phyloP scores from a whole-genome alignment of 345 rosid genomes.

The Litchi chinensis region DNA sequence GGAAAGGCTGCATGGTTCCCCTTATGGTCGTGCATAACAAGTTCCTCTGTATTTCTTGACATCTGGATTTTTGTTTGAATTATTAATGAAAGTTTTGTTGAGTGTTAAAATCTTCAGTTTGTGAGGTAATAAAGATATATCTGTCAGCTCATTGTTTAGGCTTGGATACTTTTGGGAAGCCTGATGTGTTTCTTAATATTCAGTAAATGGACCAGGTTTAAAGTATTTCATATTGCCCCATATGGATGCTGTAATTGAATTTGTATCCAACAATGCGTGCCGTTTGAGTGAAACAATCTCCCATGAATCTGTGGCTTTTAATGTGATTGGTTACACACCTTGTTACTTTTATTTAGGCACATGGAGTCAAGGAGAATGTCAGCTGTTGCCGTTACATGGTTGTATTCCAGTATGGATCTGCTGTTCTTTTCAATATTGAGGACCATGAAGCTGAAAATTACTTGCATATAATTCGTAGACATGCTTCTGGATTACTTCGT shows the following conservation, averaged over 20 bases:
- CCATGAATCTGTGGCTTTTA: neutral
- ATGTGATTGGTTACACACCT: neutral
- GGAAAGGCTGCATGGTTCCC: neutral
- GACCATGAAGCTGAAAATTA: constrained; percentile 68
- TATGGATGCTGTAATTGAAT: neutral
- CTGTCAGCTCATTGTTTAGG: neutral
- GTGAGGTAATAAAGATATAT: neutral
- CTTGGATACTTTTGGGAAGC: neutral
- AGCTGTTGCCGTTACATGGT: constrained; percentile 65
- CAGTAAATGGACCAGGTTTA: neutral
- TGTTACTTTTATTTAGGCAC: constrained; percentile 38
- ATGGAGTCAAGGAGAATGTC: constrained; percentile 45
- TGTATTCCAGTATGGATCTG: constrained; percentile 93
- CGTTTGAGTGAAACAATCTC: neutral
- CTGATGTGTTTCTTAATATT: neutral
- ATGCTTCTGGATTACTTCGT: constrained; percentile 79
- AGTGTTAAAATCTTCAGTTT: neutral
- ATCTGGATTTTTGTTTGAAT: neutral
- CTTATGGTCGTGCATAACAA: neutral
- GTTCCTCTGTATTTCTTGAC: neutral
- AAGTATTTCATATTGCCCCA: neutral
- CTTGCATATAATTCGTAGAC: constrained; percentile 63
- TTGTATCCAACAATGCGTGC: neutral
- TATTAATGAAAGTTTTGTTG: neutral
- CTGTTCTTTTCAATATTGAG: constrained; percentile 81